Conservation (phyloP, 345 rosid genomes). For the Eutrema heterophyllum region DNA sequence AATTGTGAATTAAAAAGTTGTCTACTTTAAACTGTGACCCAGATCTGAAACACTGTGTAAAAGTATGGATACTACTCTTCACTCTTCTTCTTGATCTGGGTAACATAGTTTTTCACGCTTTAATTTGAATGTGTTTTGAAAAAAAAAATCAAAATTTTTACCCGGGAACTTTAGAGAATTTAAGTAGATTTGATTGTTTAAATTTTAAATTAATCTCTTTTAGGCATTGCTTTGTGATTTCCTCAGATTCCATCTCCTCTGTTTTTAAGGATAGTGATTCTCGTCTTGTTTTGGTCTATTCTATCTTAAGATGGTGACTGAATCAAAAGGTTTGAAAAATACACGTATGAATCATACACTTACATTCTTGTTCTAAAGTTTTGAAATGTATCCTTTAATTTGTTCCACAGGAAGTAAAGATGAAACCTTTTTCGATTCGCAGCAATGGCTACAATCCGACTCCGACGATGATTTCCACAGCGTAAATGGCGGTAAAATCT, state of each 20-base stretch:
- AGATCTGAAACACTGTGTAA: conserved; percentile 12
- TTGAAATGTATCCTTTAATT: not conserved
- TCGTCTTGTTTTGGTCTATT: not conserved
- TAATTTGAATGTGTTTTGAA: conserved; percentile 11
- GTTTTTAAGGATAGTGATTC: not conserved
- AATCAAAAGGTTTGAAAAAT: conserved; percentile 12
- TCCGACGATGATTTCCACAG: conserved; percentile 92
- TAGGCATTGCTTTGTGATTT: not conserved
- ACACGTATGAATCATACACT: not conserved
- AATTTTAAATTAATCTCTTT: not conserved
- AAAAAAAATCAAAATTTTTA: not conserved
- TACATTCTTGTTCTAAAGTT: not conserved
- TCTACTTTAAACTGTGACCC: conserved; percentile 25
- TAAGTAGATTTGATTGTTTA: not conserved
- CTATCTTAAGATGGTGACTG: not conserved
- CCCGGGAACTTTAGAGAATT: conserved; percentile 1
- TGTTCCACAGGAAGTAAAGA: conserved; percentile 73
- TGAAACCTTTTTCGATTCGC: conserved; percentile 80
- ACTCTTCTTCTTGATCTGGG: conserved; percentile 14
- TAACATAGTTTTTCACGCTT: conserved; percentile 22
- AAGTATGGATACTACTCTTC: not conserved
- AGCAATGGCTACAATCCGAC: conserved; percentile 73
- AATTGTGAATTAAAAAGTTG: conserved; percentile 1
- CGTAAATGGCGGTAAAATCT: conserved; percentile 71
- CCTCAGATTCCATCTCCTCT: not conserved